These are phyloP conservation scores for Ophiocordyceps camponoti-leonardi DNA, from an alignment of 2,329 filamentous ascomycete species.

Conservation along the genomic window DNA sequence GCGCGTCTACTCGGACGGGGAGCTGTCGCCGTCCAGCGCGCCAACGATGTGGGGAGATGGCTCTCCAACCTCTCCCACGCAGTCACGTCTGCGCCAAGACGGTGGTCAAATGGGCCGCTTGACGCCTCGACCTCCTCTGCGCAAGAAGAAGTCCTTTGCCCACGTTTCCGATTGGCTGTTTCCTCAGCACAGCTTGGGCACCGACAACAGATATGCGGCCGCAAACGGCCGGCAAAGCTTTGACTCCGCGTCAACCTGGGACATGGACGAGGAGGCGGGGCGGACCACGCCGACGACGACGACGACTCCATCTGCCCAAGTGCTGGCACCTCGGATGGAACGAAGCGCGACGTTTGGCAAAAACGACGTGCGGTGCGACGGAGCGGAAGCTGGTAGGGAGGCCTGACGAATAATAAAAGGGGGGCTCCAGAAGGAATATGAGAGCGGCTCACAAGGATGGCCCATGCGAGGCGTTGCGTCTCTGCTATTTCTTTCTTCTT, in stretches of 20 bases:
- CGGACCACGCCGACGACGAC: conserved; percentile 20
- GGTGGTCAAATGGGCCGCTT: conserved; percentile 25
- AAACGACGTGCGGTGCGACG: conserved; percentile 3
- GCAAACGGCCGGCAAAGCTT: conserved; percentile 20
- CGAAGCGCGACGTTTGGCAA: conserved; percentile 14
- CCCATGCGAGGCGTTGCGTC: neutral
- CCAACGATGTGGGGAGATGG: conserved; percentile 6
- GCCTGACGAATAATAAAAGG: neutral
- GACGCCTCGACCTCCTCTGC: conserved; percentile 38
- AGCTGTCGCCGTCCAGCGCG: conserved; percentile 16
- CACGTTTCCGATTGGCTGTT: conserved; percentile 44
- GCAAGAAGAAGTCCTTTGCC: conserved; percentile 52
- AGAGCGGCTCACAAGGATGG: neutral
- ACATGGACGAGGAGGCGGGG: conserved; percentile 23
- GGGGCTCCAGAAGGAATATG: neutral
- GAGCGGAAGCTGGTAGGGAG: neutral
- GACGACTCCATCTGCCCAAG: conserved; percentile 30
- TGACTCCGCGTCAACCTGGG: conserved; percentile 33
- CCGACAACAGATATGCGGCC: conserved; percentile 29
- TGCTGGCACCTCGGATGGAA: conserved; percentile 23
- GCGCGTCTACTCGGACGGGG: conserved; percentile 29
- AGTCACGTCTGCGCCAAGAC: conserved; percentile 3
- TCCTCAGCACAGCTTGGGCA: conserved; percentile 19
- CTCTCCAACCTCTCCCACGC: neutral
- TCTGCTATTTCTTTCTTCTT: neutral